Conservation (phyloP, 2,329 filamentous ascomycete species). For the Colletotrichum siamense region DNA sequence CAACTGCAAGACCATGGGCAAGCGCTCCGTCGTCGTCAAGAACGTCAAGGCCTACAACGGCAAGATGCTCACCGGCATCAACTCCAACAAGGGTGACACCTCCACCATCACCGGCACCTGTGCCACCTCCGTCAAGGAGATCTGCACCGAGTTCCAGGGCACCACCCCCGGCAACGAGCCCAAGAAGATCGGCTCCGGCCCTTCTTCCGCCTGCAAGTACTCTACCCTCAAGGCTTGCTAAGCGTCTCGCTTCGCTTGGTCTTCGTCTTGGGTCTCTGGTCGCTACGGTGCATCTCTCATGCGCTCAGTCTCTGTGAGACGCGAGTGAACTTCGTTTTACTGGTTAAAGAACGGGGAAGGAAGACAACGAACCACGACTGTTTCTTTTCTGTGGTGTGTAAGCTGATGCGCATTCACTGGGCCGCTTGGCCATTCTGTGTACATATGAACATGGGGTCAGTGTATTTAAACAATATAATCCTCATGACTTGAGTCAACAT, state of each 20-base stretch:
- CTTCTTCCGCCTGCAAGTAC: conserved; percentile 9
- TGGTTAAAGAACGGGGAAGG: conserved; percentile 6
- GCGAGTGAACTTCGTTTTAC: not conserved
- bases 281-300: not conserved
- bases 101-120: conserved; percentile 22
- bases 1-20: conserved; percentile 24
- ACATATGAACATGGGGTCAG: conserved; percentile 14
- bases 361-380: not conserved
- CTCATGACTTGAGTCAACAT: not conserved
- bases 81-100: conserved; percentile 24
- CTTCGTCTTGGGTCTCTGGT: not conserved
- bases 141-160: conserved; percentile 24
- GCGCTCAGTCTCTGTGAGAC: conserved; percentile 3
- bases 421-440: conserved; percentile 15
- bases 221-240: conserved; percentile 19
- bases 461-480: conserved; percentile 18
- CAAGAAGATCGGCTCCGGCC: conserved; percentile 13
- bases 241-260: not conserved
- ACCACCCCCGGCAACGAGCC: conserved; percentile 22
- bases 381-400: conserved; percentile 15
- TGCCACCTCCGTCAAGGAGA: conserved; percentile 22
- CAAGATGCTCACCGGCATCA: conserved; percentile 24
- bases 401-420: conserved; percentile 12
- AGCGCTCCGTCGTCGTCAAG: conserved; percentile 22
- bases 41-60: conserved; percentile 25